Conservation (phyloP, 1,139 yeast genomes). For the Diutina pseudorugosa region DNA sequence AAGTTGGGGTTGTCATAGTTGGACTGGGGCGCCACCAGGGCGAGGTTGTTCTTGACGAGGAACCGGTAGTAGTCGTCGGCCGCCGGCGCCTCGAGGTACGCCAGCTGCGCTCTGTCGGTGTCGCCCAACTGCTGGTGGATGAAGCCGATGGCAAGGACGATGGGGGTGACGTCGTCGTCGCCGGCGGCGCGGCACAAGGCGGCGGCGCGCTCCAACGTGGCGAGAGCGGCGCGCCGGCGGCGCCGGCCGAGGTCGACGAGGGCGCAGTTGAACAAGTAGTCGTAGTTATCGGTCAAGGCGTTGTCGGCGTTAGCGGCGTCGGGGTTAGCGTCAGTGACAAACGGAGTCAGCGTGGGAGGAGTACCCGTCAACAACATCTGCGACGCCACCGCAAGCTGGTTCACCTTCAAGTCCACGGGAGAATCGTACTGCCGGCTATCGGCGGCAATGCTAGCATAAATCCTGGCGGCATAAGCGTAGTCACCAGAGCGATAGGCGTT, state of each 20-base stretch:
- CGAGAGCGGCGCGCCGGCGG: constrained; percentile 33
- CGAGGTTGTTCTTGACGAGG: constrained; percentile 23
- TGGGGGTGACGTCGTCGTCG: constrained; percentile 41
- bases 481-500: constrained; percentile 59
- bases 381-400: constrained; percentile 58
- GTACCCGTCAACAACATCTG: constrained; percentile 29
- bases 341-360: no score
- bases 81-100: constrained; percentile 16
- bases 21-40: constrained; percentile 12
- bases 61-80: constrained; percentile 20
- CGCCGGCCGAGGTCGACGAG: constrained; percentile 33
- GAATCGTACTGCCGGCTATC: constrained; percentile 20
- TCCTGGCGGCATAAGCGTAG: constrained; percentile 36
- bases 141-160: constrained; percentile 58
- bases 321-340: background rate
- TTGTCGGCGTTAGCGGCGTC: background rate
- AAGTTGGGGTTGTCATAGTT: constrained; percentile 3
- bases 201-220: constrained; percentile 39
- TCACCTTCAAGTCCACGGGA: constrained; percentile 49
- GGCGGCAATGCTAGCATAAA: constrained; percentile 40
- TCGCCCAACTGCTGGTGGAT: constrained; percentile 40
- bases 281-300: constrained; percentile 14
- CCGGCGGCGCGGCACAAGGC: constrained; percentile 25
- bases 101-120: constrained; percentile 24
- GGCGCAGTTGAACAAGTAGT: constrained; percentile 54